Evolutionary conservation across 116 monocot genomes (phyloP).

Genomic region (Iris pallida): DNA sequence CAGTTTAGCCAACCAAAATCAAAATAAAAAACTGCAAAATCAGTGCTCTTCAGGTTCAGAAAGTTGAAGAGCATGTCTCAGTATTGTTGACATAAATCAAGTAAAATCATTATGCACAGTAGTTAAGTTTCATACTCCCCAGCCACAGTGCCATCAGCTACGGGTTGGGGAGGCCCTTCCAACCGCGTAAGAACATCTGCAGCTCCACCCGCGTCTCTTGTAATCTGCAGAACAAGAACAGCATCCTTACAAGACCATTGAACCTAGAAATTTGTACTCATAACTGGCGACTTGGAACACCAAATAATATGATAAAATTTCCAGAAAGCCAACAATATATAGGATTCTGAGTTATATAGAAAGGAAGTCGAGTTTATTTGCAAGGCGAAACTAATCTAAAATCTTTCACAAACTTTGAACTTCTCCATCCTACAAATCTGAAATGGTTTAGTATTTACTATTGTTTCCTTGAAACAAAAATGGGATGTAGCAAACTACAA

Average conservation of each 20-base stretch:
- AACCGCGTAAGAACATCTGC: slow-evolving; percentile 68
- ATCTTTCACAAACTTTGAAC: too few species aligned
- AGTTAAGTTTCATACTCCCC: slow-evolving; percentile 52
- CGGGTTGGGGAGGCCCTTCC: slow-evolving; percentile 23
- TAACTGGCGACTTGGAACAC: not conserved
- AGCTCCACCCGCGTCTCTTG: slow-evolving; percentile 60
- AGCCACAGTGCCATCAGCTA: slow-evolving; percentile 10
- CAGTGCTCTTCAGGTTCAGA: not conserved
- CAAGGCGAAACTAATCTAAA: not conserved
- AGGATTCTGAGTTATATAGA: not conserved
- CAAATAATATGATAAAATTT: not conserved
- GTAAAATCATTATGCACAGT: too few species aligned
- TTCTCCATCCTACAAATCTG: too few species aligned
- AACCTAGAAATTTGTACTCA: too few species aligned
- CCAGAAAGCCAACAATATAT: not conserved
- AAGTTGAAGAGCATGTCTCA: not conserved
- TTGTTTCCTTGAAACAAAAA: too few species aligned
- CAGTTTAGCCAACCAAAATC: too few species aligned
- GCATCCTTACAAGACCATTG: not conserved
- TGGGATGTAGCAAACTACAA: too few species aligned
- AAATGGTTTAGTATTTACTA: too few species aligned
- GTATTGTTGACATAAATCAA: too few species aligned
- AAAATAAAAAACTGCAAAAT: not conserved
- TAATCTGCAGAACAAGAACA: slow-evolving; percentile 42
- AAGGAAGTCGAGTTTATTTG: not conserved